A percentile compares a stretch with the other conserved stretches of the same genome.
Conservation (phyloP, 306 rosid species). For the Rosa lucieae region DNA sequence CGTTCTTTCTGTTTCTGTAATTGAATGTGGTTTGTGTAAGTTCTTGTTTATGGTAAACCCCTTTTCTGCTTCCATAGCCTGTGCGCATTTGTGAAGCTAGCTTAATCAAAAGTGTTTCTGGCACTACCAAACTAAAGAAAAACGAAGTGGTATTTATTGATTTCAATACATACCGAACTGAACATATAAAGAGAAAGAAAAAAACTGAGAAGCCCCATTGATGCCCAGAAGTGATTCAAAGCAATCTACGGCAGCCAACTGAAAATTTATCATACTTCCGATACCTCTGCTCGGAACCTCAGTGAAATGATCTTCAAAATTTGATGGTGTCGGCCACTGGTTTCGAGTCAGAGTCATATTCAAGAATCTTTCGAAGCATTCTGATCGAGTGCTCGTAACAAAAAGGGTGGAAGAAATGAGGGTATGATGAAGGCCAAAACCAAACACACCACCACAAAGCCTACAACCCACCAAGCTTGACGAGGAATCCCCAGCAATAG, state of each 20-base stretch:
- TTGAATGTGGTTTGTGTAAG: background rate
- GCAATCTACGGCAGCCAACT: background rate
- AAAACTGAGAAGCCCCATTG: background rate
- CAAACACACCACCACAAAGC: slow-evolving; percentile 59
- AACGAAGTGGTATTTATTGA: background rate
- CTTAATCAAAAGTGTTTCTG: background rate
- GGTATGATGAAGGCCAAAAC: slow-evolving; percentile 59
- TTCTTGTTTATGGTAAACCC: background rate
- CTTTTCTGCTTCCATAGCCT: slow-evolving; percentile 2
- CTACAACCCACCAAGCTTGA: slow-evolving; percentile 78
- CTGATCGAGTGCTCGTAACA: slow-evolving; percentile 38
- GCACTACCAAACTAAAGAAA: background rate
- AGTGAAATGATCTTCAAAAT: background rate
- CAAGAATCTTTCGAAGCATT: slow-evolving; percentile 51
- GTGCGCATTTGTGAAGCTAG: background rate
- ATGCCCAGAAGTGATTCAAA: background rate
- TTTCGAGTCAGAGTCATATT: slow-evolving; percentile 11
- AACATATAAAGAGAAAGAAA: background rate
- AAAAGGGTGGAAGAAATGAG: slow-evolving; percentile 53
- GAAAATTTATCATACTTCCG: too few species aligned
- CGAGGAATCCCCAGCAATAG: slow-evolving; percentile 74
- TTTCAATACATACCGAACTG: background rate
- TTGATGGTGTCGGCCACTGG: slow-evolving; percentile 8
- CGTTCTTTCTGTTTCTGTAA: background rate
- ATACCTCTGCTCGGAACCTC: background rate